These are phyloP conservation scores for Kodamaea plutei DNA, from an alignment of 1,139 yeast species.

Conservation along the genomic window DNA sequence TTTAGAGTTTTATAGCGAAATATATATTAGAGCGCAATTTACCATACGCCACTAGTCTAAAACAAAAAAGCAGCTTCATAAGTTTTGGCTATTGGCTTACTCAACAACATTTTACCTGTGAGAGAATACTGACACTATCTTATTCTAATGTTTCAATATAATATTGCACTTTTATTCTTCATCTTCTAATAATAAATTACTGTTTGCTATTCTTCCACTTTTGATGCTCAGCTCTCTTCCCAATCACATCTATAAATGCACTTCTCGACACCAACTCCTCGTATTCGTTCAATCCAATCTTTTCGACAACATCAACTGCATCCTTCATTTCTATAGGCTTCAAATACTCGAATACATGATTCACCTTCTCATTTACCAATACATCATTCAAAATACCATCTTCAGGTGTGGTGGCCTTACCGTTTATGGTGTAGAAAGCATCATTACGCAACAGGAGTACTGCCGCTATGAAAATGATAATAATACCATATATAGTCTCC, in stretches of 20 bases:
- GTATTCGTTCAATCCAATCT: slow-evolving; percentile 41
- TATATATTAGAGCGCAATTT: no score
- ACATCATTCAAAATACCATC: slow-evolving; percentile 16
- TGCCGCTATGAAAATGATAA: slow-evolving; percentile 35
- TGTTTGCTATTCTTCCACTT: slow-evolving; percentile 25
- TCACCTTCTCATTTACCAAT: slow-evolving; percentile 18
- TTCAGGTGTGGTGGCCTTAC: slow-evolving; percentile 6
- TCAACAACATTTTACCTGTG: no score
- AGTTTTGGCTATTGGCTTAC: no score
- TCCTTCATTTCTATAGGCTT: slow-evolving; percentile 45
- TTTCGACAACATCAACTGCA: slow-evolving; percentile 43
- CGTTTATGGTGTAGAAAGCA: slow-evolving; percentile 13
- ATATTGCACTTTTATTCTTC: no score
- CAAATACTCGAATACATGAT: slow-evolving; percentile 25
- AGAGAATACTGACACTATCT: no score
- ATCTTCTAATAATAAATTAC: no score
- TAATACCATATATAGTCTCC: slow-evolving; percentile 40
- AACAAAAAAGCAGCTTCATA: no score
- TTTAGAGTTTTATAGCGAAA: no score
- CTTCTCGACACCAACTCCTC: slow-evolving; percentile 41
- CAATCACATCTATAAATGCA: slow-evolving; percentile 41
- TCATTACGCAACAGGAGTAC: slow-evolving; percentile 24
- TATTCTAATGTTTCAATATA: no score
- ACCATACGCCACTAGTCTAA: no score
- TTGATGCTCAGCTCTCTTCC: slow-evolving; percentile 38